Conservation (phyloP, 1,284 basidiomycete species). For the Leccinum proximum region DNA sequence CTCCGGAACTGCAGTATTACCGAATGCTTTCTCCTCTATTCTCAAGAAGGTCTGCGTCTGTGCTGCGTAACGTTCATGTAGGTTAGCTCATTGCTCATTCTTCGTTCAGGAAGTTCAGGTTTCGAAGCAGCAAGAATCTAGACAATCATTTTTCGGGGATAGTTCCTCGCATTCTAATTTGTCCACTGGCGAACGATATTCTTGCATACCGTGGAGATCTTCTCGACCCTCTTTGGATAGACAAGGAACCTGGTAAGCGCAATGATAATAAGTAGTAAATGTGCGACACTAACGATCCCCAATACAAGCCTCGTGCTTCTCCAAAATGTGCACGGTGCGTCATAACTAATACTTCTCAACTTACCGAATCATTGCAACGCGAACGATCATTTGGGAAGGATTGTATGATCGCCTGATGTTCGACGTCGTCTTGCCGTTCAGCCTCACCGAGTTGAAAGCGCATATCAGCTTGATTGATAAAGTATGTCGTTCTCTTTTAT, state of each 20-base stretch:
- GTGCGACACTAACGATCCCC: neutral
- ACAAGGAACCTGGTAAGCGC: slow-evolving; percentile 17
- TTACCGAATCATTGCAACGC: no score
- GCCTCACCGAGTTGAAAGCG: no score
- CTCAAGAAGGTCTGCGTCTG: slow-evolving; percentile 24
- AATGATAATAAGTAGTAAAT: neutral
- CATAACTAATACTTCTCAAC: slow-evolving; percentile 9
- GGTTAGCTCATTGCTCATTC: neutral
- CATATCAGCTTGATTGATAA: no score
- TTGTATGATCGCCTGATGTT: no score
- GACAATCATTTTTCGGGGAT: slow-evolving; percentile 5
- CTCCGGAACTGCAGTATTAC: slow-evolving; percentile 19
- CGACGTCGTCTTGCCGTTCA: no score
- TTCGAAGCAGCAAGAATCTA: slow-evolving; percentile 31
- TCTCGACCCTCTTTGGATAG: slow-evolving; percentile 18
- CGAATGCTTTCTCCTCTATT: slow-evolving; percentile 27
- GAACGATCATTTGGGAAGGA: no score
- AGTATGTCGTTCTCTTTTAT: no score
- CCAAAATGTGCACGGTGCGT: slow-evolving; percentile 14
- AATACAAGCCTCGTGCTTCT: neutral
- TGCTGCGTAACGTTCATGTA: no score
- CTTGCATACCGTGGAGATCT: slow-evolving; percentile 15
- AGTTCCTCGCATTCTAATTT: neutral
- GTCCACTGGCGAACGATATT: neutral
- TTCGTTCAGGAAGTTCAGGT: slow-evolving; percentile 28